These are phyloP conservation scores for Plasmodium sp. DNA, from an alignment of 169 alveolate genomes.

Conservation along the genomic window DNA sequence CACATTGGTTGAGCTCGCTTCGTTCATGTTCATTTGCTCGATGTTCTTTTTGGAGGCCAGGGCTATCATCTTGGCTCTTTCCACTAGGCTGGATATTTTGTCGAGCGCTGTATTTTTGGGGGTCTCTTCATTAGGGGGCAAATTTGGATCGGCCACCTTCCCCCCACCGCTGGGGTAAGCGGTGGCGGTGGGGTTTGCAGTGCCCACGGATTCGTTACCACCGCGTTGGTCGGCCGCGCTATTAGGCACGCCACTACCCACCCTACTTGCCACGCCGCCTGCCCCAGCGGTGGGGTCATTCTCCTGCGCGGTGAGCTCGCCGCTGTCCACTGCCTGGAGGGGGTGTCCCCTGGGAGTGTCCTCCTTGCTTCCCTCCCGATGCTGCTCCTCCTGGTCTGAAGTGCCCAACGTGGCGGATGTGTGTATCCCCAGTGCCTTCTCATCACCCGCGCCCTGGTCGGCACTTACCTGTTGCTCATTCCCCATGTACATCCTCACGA, in stretches of 20 bases:
- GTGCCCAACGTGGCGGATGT: background rate
- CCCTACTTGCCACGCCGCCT: background rate
- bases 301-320: background rate
- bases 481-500: slow-evolving; percentile 54
- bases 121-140: background rate
- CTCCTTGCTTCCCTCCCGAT: background rate
- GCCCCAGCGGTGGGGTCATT: background rate
- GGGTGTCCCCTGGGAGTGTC: background rate
- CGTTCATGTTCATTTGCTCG: slow-evolving; percentile 67
- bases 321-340: background rate
- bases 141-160: background rate
- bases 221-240: background rate
- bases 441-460: background rate
- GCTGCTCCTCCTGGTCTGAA: background rate
- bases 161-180: background rate
- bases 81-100: slow-evolving; percentile 39
- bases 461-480: background rate
- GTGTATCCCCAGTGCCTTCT: background rate
- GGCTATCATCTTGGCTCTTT: slow-evolving; percentile 53
- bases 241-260: background rate
- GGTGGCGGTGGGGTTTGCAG: background rate
- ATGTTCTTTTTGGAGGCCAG: slow-evolving; percentile 52
- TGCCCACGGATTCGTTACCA: background rate
- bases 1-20: background rate
- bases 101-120: background rate